phyloP scores from a whole-genome alignment of 2,329 filamentous ascomycete species.

The Colletotrichum chrysophilum region DNA sequence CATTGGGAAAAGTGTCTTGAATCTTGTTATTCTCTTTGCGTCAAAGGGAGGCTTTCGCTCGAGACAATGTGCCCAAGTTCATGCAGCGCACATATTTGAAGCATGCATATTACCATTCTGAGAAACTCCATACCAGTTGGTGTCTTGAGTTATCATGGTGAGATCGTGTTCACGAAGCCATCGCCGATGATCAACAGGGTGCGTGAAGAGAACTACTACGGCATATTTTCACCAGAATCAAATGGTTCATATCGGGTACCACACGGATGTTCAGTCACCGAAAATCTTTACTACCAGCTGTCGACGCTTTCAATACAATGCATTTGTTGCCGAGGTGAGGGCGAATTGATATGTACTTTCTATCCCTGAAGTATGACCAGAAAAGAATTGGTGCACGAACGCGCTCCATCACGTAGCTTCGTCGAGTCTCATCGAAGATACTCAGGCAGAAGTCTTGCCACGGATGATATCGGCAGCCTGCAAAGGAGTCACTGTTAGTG shows the following conservation, averaged over 20 bases:
- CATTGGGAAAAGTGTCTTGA: not conserved
- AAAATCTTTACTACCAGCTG: not conserved
- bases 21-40: not conserved
- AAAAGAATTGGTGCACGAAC: not conserved
- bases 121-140: not conserved
- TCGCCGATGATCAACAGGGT: not conserved
- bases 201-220: not conserved
- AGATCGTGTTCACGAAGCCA: not conserved
- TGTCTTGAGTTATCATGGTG: not conserved
- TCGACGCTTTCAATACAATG: not conserved
- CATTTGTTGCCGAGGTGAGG: not conserved
- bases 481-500: not conserved
- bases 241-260: not conserved
- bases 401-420: not conserved
- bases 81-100: not conserved
- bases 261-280: not conserved
- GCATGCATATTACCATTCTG: not conserved
- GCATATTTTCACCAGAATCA: not conserved
- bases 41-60: not conserved
- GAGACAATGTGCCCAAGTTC: not conserved
- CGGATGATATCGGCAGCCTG: conserved; percentile 13
- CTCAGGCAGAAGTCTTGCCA: not conserved
- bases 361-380: not conserved
- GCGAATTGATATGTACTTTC: not conserved
- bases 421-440: not conserved